phyloP scores from a whole-genome alignment of 208 protist species.

The Phytomonas sp. region DNA sequence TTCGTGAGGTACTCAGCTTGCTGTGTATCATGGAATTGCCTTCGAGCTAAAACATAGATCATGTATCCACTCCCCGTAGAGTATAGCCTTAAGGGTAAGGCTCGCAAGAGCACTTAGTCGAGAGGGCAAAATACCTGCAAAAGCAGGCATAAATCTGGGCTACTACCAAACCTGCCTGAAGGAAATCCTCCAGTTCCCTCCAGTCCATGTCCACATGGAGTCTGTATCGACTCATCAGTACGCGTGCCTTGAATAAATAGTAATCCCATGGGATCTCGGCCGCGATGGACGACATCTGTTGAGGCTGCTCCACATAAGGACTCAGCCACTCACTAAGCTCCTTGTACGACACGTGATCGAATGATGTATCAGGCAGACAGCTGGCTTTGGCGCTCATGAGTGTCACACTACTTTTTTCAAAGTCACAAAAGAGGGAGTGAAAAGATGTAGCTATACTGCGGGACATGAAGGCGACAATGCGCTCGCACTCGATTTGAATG shows the following conservation, averaged over 20 bases:
- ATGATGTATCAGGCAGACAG: conserved; percentile 6
- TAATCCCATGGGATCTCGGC: conserved; percentile 76
- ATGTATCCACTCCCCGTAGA: too few species aligned
- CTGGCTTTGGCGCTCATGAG: conserved; percentile 37
- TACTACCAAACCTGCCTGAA: too few species aligned
- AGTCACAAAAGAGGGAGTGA: conserved; percentile 24
- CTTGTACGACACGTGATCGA: conserved; percentile 15
- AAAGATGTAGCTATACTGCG: conserved; percentile 37
- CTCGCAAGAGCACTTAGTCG: too few species aligned
- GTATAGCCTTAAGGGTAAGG: too few species aligned
- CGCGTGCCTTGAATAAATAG: conserved; percentile 50
- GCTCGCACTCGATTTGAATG: conserved; percentile 71
- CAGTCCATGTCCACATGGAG: conserved; percentile 28
- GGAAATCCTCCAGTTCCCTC: conserved; percentile 10
- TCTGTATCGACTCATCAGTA: conserved; percentile 7
- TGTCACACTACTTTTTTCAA: conserved; percentile 13
- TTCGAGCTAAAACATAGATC: too few species aligned
- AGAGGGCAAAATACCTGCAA: too few species aligned
- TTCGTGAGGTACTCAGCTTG: too few species aligned
- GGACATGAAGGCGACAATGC: conserved; percentile 47
- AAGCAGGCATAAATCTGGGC: too few species aligned
- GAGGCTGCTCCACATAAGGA: conserved; percentile 28
- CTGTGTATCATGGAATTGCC: too few species aligned
- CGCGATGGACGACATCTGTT: conserved; percentile 19
- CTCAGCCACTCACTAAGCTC: conserved; percentile 45